Evolutionary conservation across 805 yeast genomes (phyloP).

Genomic region (Candida takata): DNA sequence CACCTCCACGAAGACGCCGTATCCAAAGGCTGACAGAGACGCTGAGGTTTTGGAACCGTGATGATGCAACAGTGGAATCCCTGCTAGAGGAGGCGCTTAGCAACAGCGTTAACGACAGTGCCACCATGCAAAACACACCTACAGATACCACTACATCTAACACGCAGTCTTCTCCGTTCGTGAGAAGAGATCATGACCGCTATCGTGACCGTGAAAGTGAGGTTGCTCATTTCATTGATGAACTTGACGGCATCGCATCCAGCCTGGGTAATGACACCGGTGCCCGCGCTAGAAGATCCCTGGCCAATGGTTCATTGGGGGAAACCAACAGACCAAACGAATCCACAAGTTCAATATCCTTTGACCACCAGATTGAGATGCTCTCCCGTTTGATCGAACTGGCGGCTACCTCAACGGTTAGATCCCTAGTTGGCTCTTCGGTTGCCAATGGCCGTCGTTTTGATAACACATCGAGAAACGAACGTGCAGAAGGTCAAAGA

Average conservation of each 20-base stretch:
- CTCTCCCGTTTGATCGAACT: constrained; percentile 35
- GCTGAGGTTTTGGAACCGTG: constrained; percentile 14
- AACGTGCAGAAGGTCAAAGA: constrained; percentile 1
- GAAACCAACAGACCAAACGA: not conserved
- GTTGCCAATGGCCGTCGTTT: constrained; percentile 24
- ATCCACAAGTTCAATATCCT: constrained; percentile 4
- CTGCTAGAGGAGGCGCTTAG: not conserved
- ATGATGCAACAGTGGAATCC: not conserved
- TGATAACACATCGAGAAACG: constrained; percentile 20
- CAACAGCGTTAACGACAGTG: not conserved
- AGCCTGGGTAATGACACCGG: constrained; percentile 4
- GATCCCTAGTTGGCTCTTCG: constrained; percentile 29
- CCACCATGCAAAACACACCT: not conserved
- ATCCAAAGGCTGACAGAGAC: constrained; percentile 9
- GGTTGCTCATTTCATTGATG: constrained; percentile 12
- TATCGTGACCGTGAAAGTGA: constrained; percentile 1
- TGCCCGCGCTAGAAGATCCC: no score
- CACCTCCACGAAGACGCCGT: constrained; percentile 21
- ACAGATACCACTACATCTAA: not conserved
- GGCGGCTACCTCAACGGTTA: constrained; percentile 40
- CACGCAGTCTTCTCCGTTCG: not conserved
- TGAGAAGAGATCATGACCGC: no score
- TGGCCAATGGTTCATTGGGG: no score
- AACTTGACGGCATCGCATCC: constrained; percentile 19
- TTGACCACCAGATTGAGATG: constrained; percentile 33